Percentiles rank a stretch among this genome's conserved stretches.
These are phyloP conservation scores for Diaporthe aspalathi DNA, from an alignment of 2,329 filamentous ascomycete genomes.

Conservation along the genomic window DNA sequence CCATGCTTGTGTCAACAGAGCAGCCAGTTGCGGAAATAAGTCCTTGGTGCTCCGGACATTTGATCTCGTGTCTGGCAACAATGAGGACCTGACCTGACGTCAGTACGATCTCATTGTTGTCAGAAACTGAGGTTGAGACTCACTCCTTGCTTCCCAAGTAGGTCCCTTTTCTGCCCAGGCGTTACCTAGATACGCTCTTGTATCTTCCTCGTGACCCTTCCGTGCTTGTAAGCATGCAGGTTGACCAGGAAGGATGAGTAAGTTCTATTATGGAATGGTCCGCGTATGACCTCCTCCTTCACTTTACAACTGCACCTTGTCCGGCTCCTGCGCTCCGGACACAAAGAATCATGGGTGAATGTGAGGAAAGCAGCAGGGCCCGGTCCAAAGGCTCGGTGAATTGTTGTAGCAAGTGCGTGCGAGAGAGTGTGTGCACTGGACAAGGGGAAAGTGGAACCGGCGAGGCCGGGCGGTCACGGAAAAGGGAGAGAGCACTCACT, in stretches of 20 bases:
- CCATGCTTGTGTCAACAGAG: slow-evolving; percentile 23
- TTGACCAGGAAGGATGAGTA: not conserved
- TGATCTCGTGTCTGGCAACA: not conserved
- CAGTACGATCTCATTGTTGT: not conserved
- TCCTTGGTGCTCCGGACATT: slow-evolving; percentile 1
- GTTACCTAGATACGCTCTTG: too few species aligned
- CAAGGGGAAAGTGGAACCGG: slow-evolving; percentile 23
- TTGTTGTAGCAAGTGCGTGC: not conserved
- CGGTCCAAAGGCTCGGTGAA: not conserved
- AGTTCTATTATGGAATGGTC: not conserved
- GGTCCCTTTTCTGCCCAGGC: not conserved
- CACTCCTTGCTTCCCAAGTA: not conserved
- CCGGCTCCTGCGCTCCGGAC: not conserved
- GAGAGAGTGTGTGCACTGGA: not conserved
- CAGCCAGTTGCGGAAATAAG: not conserved
- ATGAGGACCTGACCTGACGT: not conserved
- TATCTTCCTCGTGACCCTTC: not conserved
- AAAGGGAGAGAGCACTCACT: slow-evolving; percentile 23
- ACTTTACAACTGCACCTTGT: not conserved
- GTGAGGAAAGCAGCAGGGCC: not conserved
- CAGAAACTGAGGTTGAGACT: not conserved
- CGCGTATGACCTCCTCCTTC: not conserved
- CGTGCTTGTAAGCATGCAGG: not conserved
- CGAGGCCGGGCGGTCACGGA: not conserved
- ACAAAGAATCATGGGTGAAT: not conserved